Conservation (phyloP, 2,329 filamentous ascomycete species). For the Paracoccidioides brasiliensis region DNA sequence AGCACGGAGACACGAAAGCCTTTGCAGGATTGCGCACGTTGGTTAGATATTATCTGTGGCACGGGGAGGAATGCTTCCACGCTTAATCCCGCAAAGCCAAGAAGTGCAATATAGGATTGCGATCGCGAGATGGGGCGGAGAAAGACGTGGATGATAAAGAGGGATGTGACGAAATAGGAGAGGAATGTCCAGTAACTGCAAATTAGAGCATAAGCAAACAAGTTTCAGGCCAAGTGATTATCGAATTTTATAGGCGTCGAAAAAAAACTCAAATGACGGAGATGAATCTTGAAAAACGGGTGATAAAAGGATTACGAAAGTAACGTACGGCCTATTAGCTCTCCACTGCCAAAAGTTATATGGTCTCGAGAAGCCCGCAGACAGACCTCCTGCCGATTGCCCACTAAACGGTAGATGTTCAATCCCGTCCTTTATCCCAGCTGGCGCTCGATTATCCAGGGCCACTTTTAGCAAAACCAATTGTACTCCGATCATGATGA, state of each 20-base stretch:
- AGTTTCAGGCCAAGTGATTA: constrained; percentile 1
- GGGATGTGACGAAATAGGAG: constrained; percentile 36
- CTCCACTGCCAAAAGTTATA: constrained; percentile 54
- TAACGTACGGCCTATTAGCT: constrained; percentile 36
- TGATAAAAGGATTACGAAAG: constrained; percentile 8
- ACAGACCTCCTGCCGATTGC: constrained; percentile 14
- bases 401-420: constrained; percentile 31
- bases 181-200: constrained; percentile 45
- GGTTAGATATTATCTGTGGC: constrained; percentile 37
- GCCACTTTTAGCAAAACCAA: constrained; percentile 47
- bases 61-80: constrained; percentile 37
- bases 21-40: constrained; percentile 35
- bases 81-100: constrained; percentile 35
- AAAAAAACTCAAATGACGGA: no score
- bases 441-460: constrained; percentile 41
- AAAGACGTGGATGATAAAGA: constrained; percentile 42
- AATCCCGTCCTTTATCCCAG: constrained; percentile 25
- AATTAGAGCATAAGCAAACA: not conserved
- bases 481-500: constrained; percentile 48
- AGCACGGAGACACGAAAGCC: constrained; percentile 38
- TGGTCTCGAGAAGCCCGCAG: constrained; percentile 32
- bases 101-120: constrained; percentile 29
- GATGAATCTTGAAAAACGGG: no score
- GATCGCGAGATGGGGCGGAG: constrained; percentile 36
- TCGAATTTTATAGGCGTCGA: not conserved